Conservation (phyloP, 768 basidiomycete species). For the Macrolepiota albuminosa region DNA sequence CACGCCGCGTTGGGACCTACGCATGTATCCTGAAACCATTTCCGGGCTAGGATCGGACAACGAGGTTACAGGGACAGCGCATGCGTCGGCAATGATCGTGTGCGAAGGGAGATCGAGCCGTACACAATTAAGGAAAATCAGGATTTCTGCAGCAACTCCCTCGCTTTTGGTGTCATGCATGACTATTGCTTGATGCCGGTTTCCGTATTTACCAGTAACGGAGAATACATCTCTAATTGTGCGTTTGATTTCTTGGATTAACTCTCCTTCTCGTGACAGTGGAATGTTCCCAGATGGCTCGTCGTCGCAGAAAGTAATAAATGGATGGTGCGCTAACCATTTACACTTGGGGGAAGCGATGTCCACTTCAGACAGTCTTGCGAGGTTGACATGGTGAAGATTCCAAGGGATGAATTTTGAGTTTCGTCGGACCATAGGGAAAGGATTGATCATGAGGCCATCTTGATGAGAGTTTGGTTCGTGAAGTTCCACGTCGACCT, state of each 20-base stretch:
- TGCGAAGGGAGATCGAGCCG: constrained; percentile 44
- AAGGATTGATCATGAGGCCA: constrained; percentile 17
- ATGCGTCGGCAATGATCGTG: constrained; percentile 48
- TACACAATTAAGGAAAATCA: constrained; percentile 43
- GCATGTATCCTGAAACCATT: neutral
- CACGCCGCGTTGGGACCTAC: neutral
- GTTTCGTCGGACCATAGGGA: constrained; percentile 18
- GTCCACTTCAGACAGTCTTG: constrained; percentile 17
- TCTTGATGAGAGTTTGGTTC: neutral
- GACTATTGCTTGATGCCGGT: constrained; percentile 13
- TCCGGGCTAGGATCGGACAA: neutral
- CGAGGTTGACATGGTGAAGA: constrained; percentile 30
- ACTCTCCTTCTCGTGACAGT: neutral
- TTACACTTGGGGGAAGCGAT: constrained; percentile 6
- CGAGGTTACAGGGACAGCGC: constrained; percentile 33
- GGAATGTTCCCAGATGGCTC: constrained; percentile 9
- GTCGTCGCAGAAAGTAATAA: constrained; percentile 17
- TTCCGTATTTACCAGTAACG: neutral
- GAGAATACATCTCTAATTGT: constrained; percentile 5
- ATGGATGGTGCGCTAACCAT: constrained; percentile 23
- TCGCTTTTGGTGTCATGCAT: constrained; percentile 15
- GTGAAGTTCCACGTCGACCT: constrained; percentile 7
- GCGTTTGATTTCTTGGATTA: constrained; percentile 5
- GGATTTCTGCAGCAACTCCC: constrained; percentile 23
- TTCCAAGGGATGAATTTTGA: constrained; percentile 19